These are phyloP conservation scores for Schrenkiella parvula DNA, from an alignment of 345 rosid species.

Conservation along the genomic window DNA sequence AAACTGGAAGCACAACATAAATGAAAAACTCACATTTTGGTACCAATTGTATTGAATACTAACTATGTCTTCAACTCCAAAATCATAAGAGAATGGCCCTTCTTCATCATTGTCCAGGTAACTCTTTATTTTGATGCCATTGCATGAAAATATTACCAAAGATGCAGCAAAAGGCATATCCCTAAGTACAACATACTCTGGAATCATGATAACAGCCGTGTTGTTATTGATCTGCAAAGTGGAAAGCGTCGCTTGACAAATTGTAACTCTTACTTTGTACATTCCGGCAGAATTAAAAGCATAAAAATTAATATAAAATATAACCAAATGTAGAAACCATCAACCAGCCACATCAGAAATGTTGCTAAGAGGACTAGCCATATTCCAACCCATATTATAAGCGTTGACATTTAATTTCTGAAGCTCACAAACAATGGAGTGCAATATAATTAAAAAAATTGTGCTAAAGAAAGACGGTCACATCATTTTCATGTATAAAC, in stretches of 20 bases:
- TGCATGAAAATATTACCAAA: constrained; percentile 50
- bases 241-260: constrained; percentile 21
- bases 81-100: constrained; percentile 43
- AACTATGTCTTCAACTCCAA: constrained; percentile 68
- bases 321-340: neutral
- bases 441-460: neutral
- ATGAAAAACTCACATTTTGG: constrained; percentile 55
- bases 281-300: neutral
- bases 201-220: constrained; percentile 36
- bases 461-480: neutral
- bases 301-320: neutral
- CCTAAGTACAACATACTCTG: constrained; percentile 62
- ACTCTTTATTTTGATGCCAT: constrained; percentile 51
- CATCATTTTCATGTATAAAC: neutral
- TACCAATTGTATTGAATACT: constrained; percentile 52
- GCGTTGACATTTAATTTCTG: neutral
- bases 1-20: neutral
- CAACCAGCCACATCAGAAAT: neutral
- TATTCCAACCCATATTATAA: neutral
- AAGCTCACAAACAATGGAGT: neutral
- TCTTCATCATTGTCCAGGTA: constrained; percentile 32
- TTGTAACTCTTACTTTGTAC: constrained; percentile 12
- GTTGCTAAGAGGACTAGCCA: neutral
- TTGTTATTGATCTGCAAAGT: constrained; percentile 50
- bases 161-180: constrained; percentile 42